A percentile compares a stretch with the other conserved stretches of the same genome.
These are phyloP conservation scores for Fusarium sp. DNA, from an alignment of 2,329 filamentous ascomycete genomes.

Conservation along the genomic window DNA sequence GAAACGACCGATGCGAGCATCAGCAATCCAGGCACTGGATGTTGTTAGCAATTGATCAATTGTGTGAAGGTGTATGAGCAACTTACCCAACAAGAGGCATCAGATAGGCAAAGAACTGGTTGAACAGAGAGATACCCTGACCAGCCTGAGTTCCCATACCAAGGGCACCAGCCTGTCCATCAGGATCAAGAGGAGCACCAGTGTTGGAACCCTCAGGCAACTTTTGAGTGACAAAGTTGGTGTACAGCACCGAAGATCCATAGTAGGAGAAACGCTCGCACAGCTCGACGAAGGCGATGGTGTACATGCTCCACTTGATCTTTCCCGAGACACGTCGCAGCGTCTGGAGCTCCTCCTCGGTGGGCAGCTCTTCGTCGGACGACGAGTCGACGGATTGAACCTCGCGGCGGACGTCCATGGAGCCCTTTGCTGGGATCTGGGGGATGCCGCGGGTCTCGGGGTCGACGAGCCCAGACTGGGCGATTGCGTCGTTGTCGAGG, in stretches of 20 bases:
- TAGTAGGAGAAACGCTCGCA: slow-evolving; percentile 85
- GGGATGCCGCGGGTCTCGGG: slow-evolving; percentile 45
- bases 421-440: slow-evolving; percentile 41
- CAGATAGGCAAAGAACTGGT: slow-evolving; percentile 71
- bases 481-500: slow-evolving; percentile 52
- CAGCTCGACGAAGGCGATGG: slow-evolving; percentile 77
- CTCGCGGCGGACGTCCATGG: slow-evolving; percentile 43
- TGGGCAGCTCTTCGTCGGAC: slow-evolving; percentile 55
- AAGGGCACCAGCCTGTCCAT: slow-evolving; percentile 61
- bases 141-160: slow-evolving; percentile 68
- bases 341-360: slow-evolving; percentile 69
- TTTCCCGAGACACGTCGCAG: slow-evolving; percentile 72
- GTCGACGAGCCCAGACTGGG: slow-evolving; percentile 46
- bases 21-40: slow-evolving; percentile 65
- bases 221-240: slow-evolving; percentile 70
- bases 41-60: slow-evolving; percentile 3
- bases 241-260: slow-evolving; percentile 75
- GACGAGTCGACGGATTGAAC: slow-evolving; percentile 36
- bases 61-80: neutral
- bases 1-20: slow-evolving; percentile 79
- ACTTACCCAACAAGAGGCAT: slow-evolving; percentile 66
- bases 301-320: slow-evolving; percentile 74
- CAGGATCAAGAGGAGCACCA: slow-evolving; percentile 55
- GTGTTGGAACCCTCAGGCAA: slow-evolving; percentile 65
- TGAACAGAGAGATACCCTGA: slow-evolving; percentile 61